Percentiles rank a stretch among this genome's conserved stretches.
phyloP scores from a whole-genome alignment of 495 filamentous ascomycete species.

The Rhizodiscina lignyota region DNA sequence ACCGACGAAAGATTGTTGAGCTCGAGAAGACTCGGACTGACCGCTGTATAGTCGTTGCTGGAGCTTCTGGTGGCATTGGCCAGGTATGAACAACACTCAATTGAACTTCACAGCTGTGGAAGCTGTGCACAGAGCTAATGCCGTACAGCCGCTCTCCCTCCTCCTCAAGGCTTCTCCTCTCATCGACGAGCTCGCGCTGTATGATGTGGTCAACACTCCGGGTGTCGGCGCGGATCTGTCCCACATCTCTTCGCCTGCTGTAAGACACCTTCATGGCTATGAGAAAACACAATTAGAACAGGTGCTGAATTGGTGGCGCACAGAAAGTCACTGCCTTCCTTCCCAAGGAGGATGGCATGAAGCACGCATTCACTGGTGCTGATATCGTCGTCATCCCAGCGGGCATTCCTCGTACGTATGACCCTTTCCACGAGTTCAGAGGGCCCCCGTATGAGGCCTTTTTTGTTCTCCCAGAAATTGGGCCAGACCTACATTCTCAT shows the following conservation, averaged over 20 bases:
- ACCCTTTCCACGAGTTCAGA: neutral
- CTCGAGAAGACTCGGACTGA: too few species aligned
- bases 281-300: neutral
- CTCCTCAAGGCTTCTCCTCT: conserved; percentile 77
- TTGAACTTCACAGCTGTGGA: too few species aligned
- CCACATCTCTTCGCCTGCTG: conserved; percentile 87
- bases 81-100: too few species aligned
- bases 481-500: conserved; percentile 1
- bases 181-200: conserved; percentile 80
- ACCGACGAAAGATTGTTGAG: too few species aligned
- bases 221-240: conserved; percentile 91
- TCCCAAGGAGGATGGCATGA: conserved; percentile 76
- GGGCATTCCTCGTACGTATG: conserved; percentile 78
- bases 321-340: conserved; percentile 86
- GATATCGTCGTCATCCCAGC: conserved; percentile 95
- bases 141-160: conserved; percentile 72
- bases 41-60: conserved; percentile 58
- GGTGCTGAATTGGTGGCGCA: conserved; percentile 7
- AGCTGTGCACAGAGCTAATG: neutral
- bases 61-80: conserved; percentile 95
- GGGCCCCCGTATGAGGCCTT: neutral
- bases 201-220: conserved; percentile 98
- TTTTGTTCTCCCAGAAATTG: neutral
- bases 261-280: conserved; percentile 30
- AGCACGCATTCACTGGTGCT: conserved; percentile 72